Percentiles rank a stretch among this genome's conserved stretches.
phyloP scores from a whole-genome alignment of 768 basidiomycete genomes.

The Pseudohyphozyma bogoriensis region DNA sequence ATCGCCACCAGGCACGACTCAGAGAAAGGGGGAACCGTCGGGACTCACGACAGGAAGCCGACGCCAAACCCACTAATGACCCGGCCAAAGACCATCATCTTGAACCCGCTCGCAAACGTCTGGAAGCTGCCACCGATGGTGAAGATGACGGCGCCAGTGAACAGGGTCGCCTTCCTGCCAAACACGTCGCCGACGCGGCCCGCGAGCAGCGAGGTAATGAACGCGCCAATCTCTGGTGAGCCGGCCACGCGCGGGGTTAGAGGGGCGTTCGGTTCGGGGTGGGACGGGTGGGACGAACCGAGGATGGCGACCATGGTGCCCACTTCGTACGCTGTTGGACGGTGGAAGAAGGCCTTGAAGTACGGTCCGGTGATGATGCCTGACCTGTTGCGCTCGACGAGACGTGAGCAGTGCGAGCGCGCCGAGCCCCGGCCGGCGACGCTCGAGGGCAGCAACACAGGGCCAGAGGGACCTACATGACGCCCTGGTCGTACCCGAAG shows the following conservation, averaged over 20 bases:
- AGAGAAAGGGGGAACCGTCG: not conserved
- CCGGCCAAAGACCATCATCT: conserved; percentile 70
- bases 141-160: conserved; percentile 72
- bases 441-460: not conserved
- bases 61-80: conserved; percentile 81
- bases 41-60: conserved; percentile 68
- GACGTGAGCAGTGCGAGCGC: no score
- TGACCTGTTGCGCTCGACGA: no score
- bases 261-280: not conserved
- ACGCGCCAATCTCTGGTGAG: conserved; percentile 67
- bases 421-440: not conserved
- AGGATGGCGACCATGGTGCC: conserved; percentile 91
- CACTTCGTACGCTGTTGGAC: conserved; percentile 54
- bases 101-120: conserved; percentile 66
- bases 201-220: conserved; percentile 84
- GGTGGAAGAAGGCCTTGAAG: conserved; percentile 70
- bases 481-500: not conserved
- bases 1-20: not conserved
- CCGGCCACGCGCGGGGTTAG: no score
- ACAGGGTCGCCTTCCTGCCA: conserved; percentile 73
- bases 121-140: conserved; percentile 78
- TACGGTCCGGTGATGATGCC: conserved; percentile 71
- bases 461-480: not conserved
- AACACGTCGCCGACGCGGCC: conserved; percentile 78
- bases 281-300: not conserved